These are phyloP conservation scores for Cucumis cinereus DNA, from an alignment of 306 rosid genomes.

Conservation along the genomic window DNA sequence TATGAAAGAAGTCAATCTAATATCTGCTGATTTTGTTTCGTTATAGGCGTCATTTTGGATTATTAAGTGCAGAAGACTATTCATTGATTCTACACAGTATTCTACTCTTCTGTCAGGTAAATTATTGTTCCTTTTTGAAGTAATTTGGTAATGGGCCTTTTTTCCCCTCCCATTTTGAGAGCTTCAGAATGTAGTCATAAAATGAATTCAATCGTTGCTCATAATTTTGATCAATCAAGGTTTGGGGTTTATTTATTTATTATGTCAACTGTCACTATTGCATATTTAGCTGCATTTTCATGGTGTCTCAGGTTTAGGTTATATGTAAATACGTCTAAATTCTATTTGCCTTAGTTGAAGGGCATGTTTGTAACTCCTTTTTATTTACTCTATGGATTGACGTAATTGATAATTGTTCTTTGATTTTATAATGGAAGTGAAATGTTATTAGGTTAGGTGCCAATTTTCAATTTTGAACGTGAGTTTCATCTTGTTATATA, in stretches of 20 bases:
- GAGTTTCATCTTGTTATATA: neutral
- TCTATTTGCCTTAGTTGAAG: neutral
- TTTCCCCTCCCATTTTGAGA: neutral
- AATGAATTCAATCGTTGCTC: neutral
- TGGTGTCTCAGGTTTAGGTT: neutral
- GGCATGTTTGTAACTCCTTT: neutral
- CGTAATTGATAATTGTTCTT: neutral
- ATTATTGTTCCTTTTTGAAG: slow-evolving; percentile 17
- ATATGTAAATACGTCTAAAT: neutral
- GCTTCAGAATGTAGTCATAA: neutral
- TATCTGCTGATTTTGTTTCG: slow-evolving; percentile 13
- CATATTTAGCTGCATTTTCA: neutral
- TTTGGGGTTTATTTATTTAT: neutral
- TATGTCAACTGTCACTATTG: no score
- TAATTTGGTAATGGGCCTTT: neutral
- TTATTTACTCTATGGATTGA: neutral
- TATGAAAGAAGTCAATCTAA: no score
- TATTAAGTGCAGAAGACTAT: slow-evolving; percentile 40
- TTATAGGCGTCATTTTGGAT: slow-evolving; percentile 38
- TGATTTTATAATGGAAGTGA: neutral
- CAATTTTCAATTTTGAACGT: neutral
- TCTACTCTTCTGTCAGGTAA: slow-evolving; percentile 71
- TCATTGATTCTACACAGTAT: slow-evolving; percentile 38
- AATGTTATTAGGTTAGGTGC: neutral
- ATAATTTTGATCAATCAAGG: neutral